phyloP scores from a whole-genome alignment of 2,329 filamentous ascomycete genomes.

The Pseudocercospora fijiensis region DNA sequence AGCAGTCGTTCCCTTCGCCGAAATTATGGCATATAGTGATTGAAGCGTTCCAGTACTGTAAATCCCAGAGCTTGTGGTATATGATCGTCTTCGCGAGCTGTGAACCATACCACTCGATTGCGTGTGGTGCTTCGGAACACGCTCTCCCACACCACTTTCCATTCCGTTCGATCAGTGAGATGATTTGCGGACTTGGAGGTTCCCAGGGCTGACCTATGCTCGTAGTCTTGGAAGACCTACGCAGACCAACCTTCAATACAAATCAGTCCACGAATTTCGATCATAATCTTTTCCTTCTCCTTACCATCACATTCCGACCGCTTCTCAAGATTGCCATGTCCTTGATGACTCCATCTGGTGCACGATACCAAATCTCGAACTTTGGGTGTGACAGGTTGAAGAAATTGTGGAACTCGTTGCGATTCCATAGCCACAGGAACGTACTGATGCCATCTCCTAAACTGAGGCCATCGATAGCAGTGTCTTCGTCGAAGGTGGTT shows the following conservation, averaged over 20 bases:
- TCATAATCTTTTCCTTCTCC: not conserved
- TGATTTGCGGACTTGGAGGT: not conserved
- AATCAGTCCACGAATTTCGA: not conserved
- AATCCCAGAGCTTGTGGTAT: constrained; percentile 1
- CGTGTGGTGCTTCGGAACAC: constrained; percentile 1
- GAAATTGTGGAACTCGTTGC: constrained; percentile 8
- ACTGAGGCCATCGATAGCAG: not conserved
- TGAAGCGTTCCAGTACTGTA: not conserved
- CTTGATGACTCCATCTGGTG: constrained; percentile 8
- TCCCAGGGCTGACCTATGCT: not conserved
- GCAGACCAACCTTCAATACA: not conserved
- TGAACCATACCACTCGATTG: not conserved
- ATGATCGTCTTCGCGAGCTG: constrained; percentile 3
- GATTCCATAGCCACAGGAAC: constrained; percentile 11
- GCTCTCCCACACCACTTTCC: constrained; percentile 1
- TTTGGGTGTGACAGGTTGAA: constrained; percentile 2
- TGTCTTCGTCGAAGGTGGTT: not conserved
- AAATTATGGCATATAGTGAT: not conserved
- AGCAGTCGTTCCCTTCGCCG: not conserved
- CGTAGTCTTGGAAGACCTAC: not conserved
- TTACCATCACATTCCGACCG: constrained; percentile 5
- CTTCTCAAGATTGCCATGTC: constrained; percentile 9
- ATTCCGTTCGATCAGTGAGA: not conserved
- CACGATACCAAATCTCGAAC: not conserved
- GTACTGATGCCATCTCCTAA: constrained; percentile 9